Percentiles rank a stretch among this genome's conserved stretches.
Conservation (phyloP, 1,284 basidiomycete species). For the Heterobasidion annosum region DNA sequence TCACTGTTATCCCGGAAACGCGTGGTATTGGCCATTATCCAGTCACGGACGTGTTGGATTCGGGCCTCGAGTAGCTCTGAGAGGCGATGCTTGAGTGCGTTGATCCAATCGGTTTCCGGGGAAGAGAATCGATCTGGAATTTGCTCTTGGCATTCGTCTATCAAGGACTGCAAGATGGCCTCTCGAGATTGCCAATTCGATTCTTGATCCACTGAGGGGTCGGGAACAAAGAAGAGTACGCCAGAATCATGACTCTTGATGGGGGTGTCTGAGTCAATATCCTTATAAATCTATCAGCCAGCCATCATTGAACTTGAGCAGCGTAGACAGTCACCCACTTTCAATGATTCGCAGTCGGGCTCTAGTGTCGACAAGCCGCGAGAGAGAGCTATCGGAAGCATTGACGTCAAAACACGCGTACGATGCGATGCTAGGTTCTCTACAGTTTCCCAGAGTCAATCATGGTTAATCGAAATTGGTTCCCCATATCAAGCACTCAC, state of each 20-base stretch:
- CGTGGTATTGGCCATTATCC: constrained; percentile 39
- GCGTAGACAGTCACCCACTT: too few relatives aligned
- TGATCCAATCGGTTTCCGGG: constrained; percentile 32
- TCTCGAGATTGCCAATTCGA: constrained; percentile 12
- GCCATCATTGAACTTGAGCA: too few relatives aligned
- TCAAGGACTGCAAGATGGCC: constrained; percentile 21
- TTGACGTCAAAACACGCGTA: constrained; percentile 29
- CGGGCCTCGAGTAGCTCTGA: constrained; percentile 28
- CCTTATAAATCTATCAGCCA: constrained; percentile 20
- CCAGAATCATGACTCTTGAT: constrained; percentile 16
- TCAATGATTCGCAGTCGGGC: constrained; percentile 13
- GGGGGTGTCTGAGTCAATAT: constrained; percentile 35
- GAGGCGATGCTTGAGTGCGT: constrained; percentile 27
- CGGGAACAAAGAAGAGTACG: constrained; percentile 22
- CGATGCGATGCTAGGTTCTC: constrained; percentile 51
- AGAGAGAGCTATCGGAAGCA: constrained; percentile 36
- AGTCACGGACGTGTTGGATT: constrained; percentile 34
- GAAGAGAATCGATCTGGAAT: background rate
- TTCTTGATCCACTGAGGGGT: constrained; percentile 17
- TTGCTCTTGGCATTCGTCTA: constrained; percentile 18
- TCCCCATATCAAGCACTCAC: constrained; percentile 22
- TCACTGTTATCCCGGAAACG: constrained; percentile 37
- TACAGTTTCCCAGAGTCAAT: constrained; percentile 15
- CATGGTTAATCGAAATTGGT: background rate
- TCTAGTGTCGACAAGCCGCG: constrained; percentile 33